These are phyloP conservation scores for Ampelocalamus luodianensis DNA, from an alignment of 176 grass and related monocot genomes.

Conservation along the genomic window DNA sequence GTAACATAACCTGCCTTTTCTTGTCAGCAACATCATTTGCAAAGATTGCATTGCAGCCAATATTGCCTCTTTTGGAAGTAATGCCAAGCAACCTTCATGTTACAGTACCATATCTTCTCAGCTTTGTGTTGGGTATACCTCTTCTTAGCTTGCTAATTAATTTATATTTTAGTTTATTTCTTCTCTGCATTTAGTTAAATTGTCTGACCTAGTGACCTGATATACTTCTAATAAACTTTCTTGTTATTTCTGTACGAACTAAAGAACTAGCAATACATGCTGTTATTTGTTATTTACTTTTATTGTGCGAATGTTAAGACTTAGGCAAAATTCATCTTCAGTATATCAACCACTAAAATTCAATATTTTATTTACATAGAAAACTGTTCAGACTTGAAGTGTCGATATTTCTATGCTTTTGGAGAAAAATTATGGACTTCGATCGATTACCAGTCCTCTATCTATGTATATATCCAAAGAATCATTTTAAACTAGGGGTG, in stretches of 20 bases:
- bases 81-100: conserved; percentile 79
- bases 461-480: too few species aligned
- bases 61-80: conserved; percentile 72
- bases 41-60: conserved; percentile 63
- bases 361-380: too few species aligned
- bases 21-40: conserved; percentile 69
- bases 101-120: conserved; percentile 80
- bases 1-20: conserved; percentile 23
- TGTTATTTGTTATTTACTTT: neutral
- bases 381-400: too few species aligned
- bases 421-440: too few species aligned
- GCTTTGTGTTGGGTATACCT: conserved; percentile 82
- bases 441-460: too few species aligned
- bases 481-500: too few species aligned
- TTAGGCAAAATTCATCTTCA: too few species aligned
- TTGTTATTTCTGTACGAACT: neutral
- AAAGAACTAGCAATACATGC: neutral
- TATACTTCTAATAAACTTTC: neutral
- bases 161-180: neutral
- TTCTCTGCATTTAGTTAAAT: neutral
- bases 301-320: neutral
- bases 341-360: too few species aligned
- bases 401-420: too few species aligned
- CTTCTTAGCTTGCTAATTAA: conserved; percentile 22
- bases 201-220: neutral